These are phyloP conservation scores for Erythrophleum fordii DNA, from an alignment of 306 rosid species.

Conservation along the genomic window DNA sequence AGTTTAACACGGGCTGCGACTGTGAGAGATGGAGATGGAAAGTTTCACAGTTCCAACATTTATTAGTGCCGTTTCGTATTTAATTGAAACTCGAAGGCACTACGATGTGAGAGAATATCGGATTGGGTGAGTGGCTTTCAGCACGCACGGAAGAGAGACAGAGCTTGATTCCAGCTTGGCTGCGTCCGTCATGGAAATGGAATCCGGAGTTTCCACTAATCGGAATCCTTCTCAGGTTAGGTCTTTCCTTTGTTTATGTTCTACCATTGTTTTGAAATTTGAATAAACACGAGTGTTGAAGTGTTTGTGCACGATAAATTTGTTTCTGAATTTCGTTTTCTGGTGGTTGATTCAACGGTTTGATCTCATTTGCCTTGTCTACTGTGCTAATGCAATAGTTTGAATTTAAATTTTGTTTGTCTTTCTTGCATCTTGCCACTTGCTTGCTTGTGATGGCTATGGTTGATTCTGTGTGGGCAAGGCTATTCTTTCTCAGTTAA, in stretches of 20 bases:
- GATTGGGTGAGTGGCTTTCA: not conserved
- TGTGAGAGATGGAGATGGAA: not conserved
- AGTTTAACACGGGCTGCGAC: not conserved
- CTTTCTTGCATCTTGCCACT: not conserved
- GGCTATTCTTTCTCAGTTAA: not conserved
- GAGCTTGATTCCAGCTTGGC: not conserved
- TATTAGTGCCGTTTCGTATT: not conserved
- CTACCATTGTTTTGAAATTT: not conserved
- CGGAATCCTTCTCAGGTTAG: conserved; percentile 42
- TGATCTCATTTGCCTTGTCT: not conserved
- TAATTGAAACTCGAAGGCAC: not conserved
- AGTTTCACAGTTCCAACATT: not conserved
- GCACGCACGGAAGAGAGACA: not conserved
- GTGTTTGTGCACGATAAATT: not conserved
- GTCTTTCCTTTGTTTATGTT: not conserved
- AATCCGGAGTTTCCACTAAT: conserved; percentile 45
- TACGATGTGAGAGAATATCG: not conserved
- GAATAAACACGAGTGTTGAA: not conserved
- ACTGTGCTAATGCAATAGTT: conserved; percentile 3
- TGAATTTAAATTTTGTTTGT: not conserved
- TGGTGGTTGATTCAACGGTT: not conserved
- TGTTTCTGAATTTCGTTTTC: not conserved
- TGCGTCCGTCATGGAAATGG: conserved; percentile 18
- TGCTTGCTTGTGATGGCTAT: not conserved
- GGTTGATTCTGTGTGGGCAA: not conserved